Conservation (phyloP, 257 asterid genomes). For the Solanum phureja region DNA sequence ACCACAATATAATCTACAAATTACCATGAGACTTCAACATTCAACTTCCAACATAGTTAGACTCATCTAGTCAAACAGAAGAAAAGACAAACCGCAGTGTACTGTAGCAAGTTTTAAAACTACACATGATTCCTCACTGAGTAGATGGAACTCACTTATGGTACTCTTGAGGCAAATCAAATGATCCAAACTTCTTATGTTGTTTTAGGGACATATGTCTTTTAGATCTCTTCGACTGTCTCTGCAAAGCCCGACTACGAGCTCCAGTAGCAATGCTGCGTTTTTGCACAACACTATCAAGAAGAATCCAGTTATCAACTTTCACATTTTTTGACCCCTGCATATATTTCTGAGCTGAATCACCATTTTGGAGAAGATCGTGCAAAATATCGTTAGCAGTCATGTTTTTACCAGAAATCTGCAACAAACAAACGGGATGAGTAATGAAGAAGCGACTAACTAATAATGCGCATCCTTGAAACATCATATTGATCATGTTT, state of each 20-base stretch:
- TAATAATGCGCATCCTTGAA: not conserved
- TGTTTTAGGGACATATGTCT: conserved; percentile 68
- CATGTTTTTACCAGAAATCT: conserved; percentile 36
- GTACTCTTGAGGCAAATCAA: conserved; percentile 51
- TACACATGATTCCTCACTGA: not conserved
- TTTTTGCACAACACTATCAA: conserved; percentile 63
- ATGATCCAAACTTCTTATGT: conserved; percentile 51
- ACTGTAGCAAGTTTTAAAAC: not conserved
- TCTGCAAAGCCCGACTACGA: conserved; percentile 19
- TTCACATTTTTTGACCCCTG: conserved; percentile 68
- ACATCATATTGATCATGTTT: not conserved
- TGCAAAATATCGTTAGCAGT: conserved; percentile 49
- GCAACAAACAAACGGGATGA: conserved; percentile 8
- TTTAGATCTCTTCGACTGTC: conserved; percentile 60
- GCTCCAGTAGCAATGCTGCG: conserved; percentile 17
- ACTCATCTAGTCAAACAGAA: not conserved
- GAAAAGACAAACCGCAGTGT: not conserved
- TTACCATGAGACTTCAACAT: not conserved
- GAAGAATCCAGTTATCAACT: conserved; percentile 73
- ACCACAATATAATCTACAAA: not conserved
- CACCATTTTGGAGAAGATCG: conserved; percentile 73
- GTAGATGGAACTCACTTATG: conserved; percentile 49
- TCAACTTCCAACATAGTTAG: not conserved
- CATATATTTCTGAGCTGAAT: conserved; percentile 65
- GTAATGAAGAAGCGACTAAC: not conserved